phyloP scores from a whole-genome alignment of 2,329 filamentous ascomycete genomes.

The Diplodia mutila region DNA sequence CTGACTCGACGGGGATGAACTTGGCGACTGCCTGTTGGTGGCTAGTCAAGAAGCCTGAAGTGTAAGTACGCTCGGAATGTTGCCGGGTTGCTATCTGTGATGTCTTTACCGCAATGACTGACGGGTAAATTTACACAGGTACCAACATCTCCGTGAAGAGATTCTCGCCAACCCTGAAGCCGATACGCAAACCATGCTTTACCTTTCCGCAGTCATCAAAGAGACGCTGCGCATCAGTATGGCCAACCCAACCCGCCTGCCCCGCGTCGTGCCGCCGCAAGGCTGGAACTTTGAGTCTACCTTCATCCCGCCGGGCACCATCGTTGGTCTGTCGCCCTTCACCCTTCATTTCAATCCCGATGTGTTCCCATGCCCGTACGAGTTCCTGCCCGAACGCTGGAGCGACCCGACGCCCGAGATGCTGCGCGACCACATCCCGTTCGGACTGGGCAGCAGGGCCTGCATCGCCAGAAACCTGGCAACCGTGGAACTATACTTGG shows the following conservation, averaged over 20 bases:
- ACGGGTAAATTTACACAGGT: slow-evolving; percentile 30
- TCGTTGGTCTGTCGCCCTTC: slow-evolving; percentile 36
- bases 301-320: slow-evolving; percentile 32
- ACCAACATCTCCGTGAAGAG: slow-evolving; percentile 42
- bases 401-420: slow-evolving; percentile 33
- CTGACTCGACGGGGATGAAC: slow-evolving; percentile 52
- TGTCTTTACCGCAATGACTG: background rate
- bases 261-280: slow-evolving; percentile 29
- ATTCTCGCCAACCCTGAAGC: slow-evolving; percentile 33
- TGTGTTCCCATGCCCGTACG: slow-evolving; percentile 31
- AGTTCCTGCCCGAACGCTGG: slow-evolving; percentile 38
- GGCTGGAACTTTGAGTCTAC: slow-evolving; percentile 30
- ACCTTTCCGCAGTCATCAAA: slow-evolving; percentile 38
- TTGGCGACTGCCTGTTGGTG: slow-evolving; percentile 54
- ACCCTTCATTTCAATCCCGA: slow-evolving; percentile 33
- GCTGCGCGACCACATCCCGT: slow-evolving; percentile 41
- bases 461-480: slow-evolving; percentile 40
- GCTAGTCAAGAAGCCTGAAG: slow-evolving; percentile 48
- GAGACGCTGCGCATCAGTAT: slow-evolving; percentile 40
- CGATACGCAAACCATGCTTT: slow-evolving; percentile 34
- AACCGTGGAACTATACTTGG: slow-evolving; percentile 35
- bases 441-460: slow-evolving; percentile 37
- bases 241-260: slow-evolving; percentile 35
- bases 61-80: slow-evolving; percentile 35
- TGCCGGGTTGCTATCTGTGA: background rate